Evolutionary conservation across 805 yeast species (phyloP), one percentile per base, ranked within the genome.

Genomic region (Metschnikowia sp.): DNA sequence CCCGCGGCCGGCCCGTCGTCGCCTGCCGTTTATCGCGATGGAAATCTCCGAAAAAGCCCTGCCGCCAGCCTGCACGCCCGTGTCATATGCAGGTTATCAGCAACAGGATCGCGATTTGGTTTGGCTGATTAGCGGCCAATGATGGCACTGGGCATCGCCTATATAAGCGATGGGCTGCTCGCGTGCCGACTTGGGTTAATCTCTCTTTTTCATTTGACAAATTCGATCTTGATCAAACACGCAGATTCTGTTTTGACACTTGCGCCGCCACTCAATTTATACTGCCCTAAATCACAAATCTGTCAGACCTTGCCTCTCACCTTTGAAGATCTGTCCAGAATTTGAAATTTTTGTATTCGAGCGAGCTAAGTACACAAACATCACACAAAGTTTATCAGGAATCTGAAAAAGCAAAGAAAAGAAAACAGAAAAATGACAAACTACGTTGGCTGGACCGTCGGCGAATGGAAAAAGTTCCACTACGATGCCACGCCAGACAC

Each of bases 381-480:
- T 12, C 19, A 34, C 13, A 15, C 36, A 15, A 22, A 22, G 22
- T 22, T 22, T 4, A 4, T 6, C 6, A 22, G 22, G 3, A 22
- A 6, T 22, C 6, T 22, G 22, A 22, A 22, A 18, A 35, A 15
- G 4, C 11, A 15, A 15, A 39, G 9, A 31, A 18, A 31, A 13
- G 5, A 39, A 32, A 10, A 22, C 19, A 30, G 7, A 41, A 32
- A 11, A 10, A 44, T 45, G 48, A 31, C 40, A 2, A 18, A 35
- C 22, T 51, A 49, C 51, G 28, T 44, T 36, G 96, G 96, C 34
- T 90, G 96, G 96, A 81, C 96, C 10, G 76, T 86, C 36, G 65
- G 75, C 22, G 88, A 91, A 53, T 91, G 97, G 97, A 68, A 75
- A 34, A 66, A 76, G 22, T 86, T 79, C 74, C 95, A 90, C 64